Evolutionary conservation across 2,329 filamentous ascomycete species (phyloP).

Genomic region (Colletotrichum lindemuthianum): DNA sequence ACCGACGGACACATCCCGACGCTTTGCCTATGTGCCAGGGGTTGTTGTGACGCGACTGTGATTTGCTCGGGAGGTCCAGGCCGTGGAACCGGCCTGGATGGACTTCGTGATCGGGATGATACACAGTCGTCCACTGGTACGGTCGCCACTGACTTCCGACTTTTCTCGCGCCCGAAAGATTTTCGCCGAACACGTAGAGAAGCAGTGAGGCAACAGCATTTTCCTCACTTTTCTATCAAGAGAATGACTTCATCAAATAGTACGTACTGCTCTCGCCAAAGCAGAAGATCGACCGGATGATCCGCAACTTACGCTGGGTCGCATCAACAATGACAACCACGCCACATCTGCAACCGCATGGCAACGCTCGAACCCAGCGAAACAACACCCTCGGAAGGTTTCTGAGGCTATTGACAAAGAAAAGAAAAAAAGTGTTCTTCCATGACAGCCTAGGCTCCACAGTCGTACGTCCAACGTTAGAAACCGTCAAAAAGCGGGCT

Average conservation of each 20-base stretch:
- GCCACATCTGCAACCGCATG: conserved; percentile 1
- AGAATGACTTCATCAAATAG: background rate
- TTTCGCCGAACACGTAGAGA: background rate
- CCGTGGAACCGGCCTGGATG: conserved; percentile 15
- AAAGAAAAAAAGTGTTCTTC: conserved; percentile 15
- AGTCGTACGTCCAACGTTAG: conserved; percentile 25
- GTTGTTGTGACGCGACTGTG: conserved; percentile 22
- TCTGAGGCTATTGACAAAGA: background rate
- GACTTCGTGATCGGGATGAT: background rate
- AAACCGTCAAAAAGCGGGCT: conserved; percentile 28
- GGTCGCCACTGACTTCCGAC: conserved; percentile 18
- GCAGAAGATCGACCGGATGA: conserved; percentile 15
- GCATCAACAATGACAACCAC: background rate
- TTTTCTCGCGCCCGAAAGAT: conserved; percentile 9
- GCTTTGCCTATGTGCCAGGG: conserved; percentile 16
- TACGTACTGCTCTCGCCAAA: background rate
- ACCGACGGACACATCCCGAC: conserved; percentile 27
- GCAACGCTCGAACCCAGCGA: background rate
- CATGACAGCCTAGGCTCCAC: conserved; percentile 21
- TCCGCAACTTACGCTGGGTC: conserved; percentile 1
- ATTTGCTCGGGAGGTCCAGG: conserved; percentile 14
- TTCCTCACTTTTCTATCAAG: background rate
- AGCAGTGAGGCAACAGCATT: background rate
- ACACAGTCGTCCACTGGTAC: too few relatives aligned
- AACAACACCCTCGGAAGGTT: background rate